A percentile compares a stretch with the other conserved stretches of the same genome.
Conservation (phyloP, 148 eudicot genomes). For the Pouteria glomerata region DNA sequence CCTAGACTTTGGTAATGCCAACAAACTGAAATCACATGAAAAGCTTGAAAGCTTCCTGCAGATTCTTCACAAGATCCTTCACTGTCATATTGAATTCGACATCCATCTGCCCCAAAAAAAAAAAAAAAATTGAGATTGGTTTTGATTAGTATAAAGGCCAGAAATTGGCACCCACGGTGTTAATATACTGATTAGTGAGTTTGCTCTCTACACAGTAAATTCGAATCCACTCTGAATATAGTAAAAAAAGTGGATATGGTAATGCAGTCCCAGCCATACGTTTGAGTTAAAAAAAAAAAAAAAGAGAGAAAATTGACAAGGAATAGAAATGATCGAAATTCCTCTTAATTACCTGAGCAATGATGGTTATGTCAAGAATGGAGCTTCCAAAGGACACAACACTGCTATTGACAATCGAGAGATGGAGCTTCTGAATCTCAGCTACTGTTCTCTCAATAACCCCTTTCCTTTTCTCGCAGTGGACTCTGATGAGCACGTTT, state of each 20-base stretch:
- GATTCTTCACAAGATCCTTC: slow-evolving; percentile 49
- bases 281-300: too few species aligned
- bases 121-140: neutral
- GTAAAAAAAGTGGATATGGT: too few species aligned
- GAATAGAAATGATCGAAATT: neutral
- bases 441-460: slow-evolving; percentile 42
- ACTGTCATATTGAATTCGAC: slow-evolving; percentile 35
- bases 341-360: slow-evolving; percentile 48
- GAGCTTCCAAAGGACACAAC: slow-evolving; percentile 51
- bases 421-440: slow-evolving; percentile 48
- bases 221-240: too few species aligned
- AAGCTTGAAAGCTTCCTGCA: slow-evolving; percentile 31
- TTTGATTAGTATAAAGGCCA: neutral
- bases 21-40: slow-evolving; percentile 21
- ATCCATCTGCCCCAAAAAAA: slow-evolving; percentile 82
- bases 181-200: too few species aligned
- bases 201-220: too few species aligned
- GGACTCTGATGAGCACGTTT: slow-evolving; percentile 55
- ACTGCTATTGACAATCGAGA: slow-evolving; percentile 45
- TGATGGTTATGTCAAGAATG: slow-evolving; percentile 50
- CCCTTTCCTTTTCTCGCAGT: slow-evolving; percentile 55
- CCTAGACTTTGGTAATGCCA: neutral
- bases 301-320: too few species aligned
- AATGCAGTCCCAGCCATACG: too few species aligned
- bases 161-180: too few species aligned